These are phyloP conservation scores for Lentinula guzmanii DNA, from an alignment of 768 basidiomycete species.

Conservation along the genomic window DNA sequence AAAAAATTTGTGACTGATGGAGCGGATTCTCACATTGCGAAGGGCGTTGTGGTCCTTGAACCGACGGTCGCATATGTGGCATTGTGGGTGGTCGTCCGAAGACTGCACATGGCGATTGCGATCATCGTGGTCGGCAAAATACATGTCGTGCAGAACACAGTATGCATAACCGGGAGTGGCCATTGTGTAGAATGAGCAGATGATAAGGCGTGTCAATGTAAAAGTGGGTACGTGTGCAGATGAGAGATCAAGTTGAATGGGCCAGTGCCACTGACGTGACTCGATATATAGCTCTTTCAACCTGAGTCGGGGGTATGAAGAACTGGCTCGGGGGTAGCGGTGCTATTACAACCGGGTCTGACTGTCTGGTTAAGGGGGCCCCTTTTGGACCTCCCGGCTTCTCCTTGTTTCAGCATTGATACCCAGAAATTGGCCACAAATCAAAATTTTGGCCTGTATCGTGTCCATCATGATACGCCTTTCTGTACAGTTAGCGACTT, in stretches of 20 bases:
- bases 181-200: neutral
- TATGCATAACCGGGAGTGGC: neutral
- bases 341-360: neutral
- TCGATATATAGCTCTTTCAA: neutral
- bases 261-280: neutral
- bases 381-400: neutral
- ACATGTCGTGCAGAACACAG: neutral
- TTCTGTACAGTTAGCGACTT: too few species aligned
- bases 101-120: neutral
- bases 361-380: neutral
- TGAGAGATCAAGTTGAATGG: neutral
- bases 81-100: neutral
- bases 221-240: neutral
- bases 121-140: neutral
- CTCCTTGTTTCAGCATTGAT: neutral
- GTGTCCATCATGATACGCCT: too few species aligned
- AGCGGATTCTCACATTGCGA: neutral
- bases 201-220: too few species aligned
- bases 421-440: too few species aligned
- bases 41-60: neutral
- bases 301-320: neutral
- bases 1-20: neutral
- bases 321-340: neutral
- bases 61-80: slow-evolving; percentile 1
- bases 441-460: too few species aligned